Evolutionary conservation across 23 red algal species (phyloP).

Genomic region (Gracilaria gracilis): DNA sequence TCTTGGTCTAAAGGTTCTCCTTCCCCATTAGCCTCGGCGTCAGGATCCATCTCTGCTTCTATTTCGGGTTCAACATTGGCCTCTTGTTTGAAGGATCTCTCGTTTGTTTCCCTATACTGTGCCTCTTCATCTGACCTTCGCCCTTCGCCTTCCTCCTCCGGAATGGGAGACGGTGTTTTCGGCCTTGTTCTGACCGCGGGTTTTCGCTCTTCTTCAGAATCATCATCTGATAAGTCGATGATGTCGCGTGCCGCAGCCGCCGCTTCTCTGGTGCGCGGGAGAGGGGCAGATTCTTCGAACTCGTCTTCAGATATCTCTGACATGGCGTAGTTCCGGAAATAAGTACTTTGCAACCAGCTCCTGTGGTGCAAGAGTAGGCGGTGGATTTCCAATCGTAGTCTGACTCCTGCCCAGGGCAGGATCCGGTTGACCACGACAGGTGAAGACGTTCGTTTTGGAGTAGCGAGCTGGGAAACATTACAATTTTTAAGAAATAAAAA

Average conservation of each 20-base stretch:
- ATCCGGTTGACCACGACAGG: too few species aligned
- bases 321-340: background rate
- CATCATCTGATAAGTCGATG: constrained; percentile 56
- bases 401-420: too few species aligned
- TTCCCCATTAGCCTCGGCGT: background rate
- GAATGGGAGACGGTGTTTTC: background rate
- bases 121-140: background rate
- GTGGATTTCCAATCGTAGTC: too few species aligned
- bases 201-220: constrained; percentile 50
- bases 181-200: background rate
- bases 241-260: constrained; percentile 36
- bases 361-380: background rate
- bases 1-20: background rate
- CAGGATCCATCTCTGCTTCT: background rate
- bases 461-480: too few species aligned
- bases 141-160: background rate
- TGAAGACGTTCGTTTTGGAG: too few species aligned
- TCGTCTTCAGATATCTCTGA: constrained; percentile 23
- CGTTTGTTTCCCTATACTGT: background rate
- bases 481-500: too few species aligned
- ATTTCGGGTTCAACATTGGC: background rate
- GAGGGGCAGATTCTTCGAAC: constrained; percentile 8
- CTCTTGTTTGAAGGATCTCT: background rate
- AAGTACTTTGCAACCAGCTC: background rate
- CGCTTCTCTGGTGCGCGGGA: constrained; percentile 18